Evolutionary conservation across 352 stramenopile species (phyloP).

Genomic region (Phytopythium kandeliae): DNA sequence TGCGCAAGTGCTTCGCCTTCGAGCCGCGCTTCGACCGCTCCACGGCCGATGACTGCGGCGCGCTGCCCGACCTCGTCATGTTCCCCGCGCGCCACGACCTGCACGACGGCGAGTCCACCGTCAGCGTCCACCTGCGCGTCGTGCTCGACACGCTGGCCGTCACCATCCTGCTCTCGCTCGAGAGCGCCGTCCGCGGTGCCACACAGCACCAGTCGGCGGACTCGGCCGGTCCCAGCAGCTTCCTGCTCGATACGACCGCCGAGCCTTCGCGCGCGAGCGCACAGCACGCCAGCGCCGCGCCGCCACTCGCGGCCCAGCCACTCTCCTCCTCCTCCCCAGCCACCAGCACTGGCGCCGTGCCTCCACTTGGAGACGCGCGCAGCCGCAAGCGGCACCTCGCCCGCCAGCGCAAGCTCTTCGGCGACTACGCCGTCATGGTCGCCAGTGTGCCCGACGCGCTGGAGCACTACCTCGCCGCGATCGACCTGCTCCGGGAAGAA

Average conservation of each 20-base stretch:
- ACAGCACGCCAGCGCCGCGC: constrained; percentile 15
- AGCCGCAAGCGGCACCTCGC: constrained; percentile 44
- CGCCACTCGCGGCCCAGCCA: constrained; percentile 10
- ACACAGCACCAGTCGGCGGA: constrained; percentile 45
- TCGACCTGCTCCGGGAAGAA: constrained; percentile 76
- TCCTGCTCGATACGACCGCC: constrained; percentile 72
- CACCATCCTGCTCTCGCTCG: constrained; percentile 77
- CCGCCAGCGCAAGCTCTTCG: constrained; percentile 72
- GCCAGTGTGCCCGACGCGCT: constrained; percentile 57
- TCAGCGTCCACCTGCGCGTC: constrained; percentile 74
- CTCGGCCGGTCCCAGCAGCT: no score
- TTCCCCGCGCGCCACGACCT: constrained; percentile 76
- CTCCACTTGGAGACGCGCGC: constrained; percentile 34
- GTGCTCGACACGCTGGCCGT: constrained; percentile 79
- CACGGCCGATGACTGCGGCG: constrained; percentile 48
- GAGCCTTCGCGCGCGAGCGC: constrained; percentile 35
- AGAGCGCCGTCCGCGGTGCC: constrained; percentile 64
- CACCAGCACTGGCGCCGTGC: background rate
- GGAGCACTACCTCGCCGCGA: constrained; percentile 59
- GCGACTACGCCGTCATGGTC: constrained; percentile 71
- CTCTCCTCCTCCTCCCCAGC: constrained; percentile 4
- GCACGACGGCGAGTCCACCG: constrained; percentile 54
- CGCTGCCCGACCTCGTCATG: constrained; percentile 68
- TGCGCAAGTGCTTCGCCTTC: constrained; percentile 83
- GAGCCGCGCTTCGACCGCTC: constrained; percentile 68